Percentiles rank a stretch among this genome's conserved stretches.
phyloP scores from a whole-genome alignment of 305 asterid species.

The Fraxinus baroniana region DNA sequence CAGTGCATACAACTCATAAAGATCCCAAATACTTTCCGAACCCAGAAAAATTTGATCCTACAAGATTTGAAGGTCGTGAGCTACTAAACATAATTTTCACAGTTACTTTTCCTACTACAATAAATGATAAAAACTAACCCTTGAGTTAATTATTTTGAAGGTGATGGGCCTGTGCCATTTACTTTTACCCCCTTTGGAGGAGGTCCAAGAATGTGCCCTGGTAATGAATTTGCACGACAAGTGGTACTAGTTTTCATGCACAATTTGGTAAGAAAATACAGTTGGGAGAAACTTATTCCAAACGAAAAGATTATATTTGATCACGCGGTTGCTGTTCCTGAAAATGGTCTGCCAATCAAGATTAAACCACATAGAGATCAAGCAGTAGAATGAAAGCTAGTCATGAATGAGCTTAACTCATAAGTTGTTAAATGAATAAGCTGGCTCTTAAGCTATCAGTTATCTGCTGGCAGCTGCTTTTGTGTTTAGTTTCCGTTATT shows the following conservation, averaged over 20 bases:
- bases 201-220: not conserved
- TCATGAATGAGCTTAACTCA: not conserved
- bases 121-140: not conserved
- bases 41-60: not conserved
- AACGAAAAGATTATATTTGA: not conserved
- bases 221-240: not conserved
- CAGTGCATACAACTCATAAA: not conserved
- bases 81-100: not conserved
- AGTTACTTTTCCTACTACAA: not conserved
- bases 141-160: not conserved
- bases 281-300: not conserved
- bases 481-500: not conserved
- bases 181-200: not conserved
- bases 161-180: not conserved
- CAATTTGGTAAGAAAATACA: not conserved
- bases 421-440: not conserved
- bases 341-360: not conserved
- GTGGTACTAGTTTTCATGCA: not conserved
- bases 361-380: not conserved
- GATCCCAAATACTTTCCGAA: conserved; percentile 1
- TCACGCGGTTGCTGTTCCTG: not conserved
- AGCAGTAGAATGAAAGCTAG: not conserved
- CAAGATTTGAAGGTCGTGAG: not conserved
- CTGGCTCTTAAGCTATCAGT: not conserved
- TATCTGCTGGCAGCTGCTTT: not conserved